Evolutionary conservation across 2,329 filamentous ascomycete genomes (phyloP).

Genomic region (Aspergillus neoniger): DNA sequence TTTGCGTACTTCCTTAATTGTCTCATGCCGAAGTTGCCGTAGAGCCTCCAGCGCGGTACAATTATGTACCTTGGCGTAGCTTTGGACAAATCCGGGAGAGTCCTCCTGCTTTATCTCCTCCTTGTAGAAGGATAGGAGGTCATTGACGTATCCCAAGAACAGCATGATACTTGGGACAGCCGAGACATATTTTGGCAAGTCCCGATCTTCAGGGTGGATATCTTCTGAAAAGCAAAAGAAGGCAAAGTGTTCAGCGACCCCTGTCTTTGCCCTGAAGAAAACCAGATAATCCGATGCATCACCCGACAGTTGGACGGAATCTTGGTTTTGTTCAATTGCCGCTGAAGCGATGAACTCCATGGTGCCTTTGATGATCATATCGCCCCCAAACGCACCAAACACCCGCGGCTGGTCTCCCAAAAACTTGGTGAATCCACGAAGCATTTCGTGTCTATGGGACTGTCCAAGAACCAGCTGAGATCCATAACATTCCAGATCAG

Average conservation of each 20-base stretch:
- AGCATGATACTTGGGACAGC: slow-evolving; percentile 3
- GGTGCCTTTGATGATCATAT: slow-evolving; percentile 7
- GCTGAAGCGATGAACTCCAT: neutral
- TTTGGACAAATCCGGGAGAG: neutral
- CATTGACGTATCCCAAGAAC: slow-evolving; percentile 3
- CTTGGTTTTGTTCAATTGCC: neutral
- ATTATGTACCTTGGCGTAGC: neutral
- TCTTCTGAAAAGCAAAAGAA: slow-evolving; percentile 10
- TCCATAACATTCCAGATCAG: neutral
- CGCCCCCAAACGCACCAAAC: slow-evolving; percentile 2
- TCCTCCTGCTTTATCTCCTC: slow-evolving; percentile 1
- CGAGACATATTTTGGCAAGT: neutral
- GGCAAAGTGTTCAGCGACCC: slow-evolving; percentile 2
- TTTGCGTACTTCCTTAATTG: neutral
- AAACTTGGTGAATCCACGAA: neutral
- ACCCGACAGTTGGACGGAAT: neutral
- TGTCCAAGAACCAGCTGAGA: neutral
- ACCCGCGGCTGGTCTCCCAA: neutral
- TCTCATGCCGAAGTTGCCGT: neutral
- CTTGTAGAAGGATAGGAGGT: slow-evolving; percentile 6
- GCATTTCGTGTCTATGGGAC: neutral
- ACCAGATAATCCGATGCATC: slow-evolving; percentile 1
- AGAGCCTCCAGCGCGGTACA: neutral
- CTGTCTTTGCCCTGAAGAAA: slow-evolving; percentile 5
- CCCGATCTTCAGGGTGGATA: neutral